phyloP scores from a whole-genome alignment of 2,329 filamentous ascomycete species.

The Fusarium beomiforme region DNA sequence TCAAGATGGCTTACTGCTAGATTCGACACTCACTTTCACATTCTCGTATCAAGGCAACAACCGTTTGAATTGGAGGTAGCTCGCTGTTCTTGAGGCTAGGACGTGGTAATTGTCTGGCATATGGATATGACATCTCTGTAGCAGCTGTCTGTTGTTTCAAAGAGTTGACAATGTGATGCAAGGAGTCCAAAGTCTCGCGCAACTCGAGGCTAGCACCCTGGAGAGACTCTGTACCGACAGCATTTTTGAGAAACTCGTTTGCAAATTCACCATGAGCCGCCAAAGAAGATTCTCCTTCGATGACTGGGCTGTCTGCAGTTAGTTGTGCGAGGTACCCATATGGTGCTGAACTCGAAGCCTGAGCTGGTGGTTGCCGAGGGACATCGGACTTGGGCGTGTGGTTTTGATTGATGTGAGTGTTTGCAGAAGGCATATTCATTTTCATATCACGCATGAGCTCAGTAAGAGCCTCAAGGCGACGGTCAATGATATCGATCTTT shows the following conservation, averaged over 20 bases:
- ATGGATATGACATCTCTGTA: conserved; percentile 39
- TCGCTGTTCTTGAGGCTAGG: conserved; percentile 31
- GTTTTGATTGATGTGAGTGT: conserved; percentile 11
- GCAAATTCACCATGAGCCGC: conserved; percentile 59
- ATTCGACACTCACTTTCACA: conserved; percentile 37
- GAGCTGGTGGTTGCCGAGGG: conserved; percentile 22
- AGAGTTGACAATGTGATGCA: conserved; percentile 43
- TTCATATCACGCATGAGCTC: conserved; percentile 49
- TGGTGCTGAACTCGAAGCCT: conserved; percentile 25
- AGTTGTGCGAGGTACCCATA: conserved; percentile 30
- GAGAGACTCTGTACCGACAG: conserved; percentile 44
- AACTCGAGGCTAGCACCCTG: conserved; percentile 46
- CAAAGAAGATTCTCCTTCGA: conserved; percentile 58
- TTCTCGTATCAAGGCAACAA: conserved; percentile 33
- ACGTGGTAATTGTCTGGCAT: conserved; percentile 34
- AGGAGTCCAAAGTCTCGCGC: conserved; percentile 49
- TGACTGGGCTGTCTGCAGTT: conserved; percentile 43
- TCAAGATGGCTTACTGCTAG: too few relatives aligned
- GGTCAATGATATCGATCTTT: conserved; percentile 53
- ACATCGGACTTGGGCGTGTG: conserved; percentile 25
- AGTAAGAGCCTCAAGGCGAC: conserved; percentile 48
- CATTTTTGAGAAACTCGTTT: conserved; percentile 55
- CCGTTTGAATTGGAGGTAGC: conserved; percentile 39
- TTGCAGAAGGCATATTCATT: conserved; percentile 33
- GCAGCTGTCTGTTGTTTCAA: conserved; percentile 40